Percentiles rank a stretch among this genome's conserved stretches.
phyloP scores from a whole-genome alignment of 768 basidiomycete species.

The Pleurotus salmoneostramineus region DNA sequence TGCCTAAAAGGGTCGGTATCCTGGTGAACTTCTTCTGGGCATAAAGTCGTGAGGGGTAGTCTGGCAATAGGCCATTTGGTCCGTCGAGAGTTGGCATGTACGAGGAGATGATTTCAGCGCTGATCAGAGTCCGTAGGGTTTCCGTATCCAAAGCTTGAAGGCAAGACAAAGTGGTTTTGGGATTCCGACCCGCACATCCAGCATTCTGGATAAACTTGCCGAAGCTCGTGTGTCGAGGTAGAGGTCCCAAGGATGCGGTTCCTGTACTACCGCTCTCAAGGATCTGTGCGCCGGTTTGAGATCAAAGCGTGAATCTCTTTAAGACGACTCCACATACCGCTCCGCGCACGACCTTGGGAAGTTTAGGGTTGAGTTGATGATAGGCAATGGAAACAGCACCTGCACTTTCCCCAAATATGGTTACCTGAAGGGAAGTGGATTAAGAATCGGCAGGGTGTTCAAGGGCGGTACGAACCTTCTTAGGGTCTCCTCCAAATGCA shows the following conservation, averaged over 20 bases:
- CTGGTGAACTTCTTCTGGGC: slow-evolving; percentile 26
- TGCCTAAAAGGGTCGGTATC: slow-evolving; percentile 41
- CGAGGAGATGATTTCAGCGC: not conserved
- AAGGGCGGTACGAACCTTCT: slow-evolving; percentile 22
- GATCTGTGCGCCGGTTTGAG: not conserved
- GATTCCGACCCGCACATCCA: not conserved
- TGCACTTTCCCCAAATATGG: slow-evolving; percentile 42
- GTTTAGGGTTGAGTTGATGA: slow-evolving; percentile 26
- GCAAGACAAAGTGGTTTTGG: slow-evolving; percentile 14
- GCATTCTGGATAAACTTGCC: not conserved
- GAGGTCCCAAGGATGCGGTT: not conserved
- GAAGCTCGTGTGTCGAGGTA: not conserved
- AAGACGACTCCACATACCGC: slow-evolving; percentile 22
- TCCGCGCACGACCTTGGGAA: slow-evolving; percentile 23
- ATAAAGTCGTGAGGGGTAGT: slow-evolving; percentile 29
- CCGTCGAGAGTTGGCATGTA: slow-evolving; percentile 39
- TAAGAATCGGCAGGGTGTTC: not conserved
- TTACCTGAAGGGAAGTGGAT: slow-evolving; percentile 25
- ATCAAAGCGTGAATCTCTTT: not conserved
- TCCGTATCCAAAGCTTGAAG: slow-evolving; percentile 9
- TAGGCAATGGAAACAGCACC: slow-evolving; percentile 38
- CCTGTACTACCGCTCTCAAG: not conserved
- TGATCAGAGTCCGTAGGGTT: not conserved
- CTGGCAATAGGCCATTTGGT: slow-evolving; percentile 30
- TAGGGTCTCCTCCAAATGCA: slow-evolving; percentile 53